Conservation (phyloP, 495 filamentous ascomycete genomes). For the Neurospora sp. region DNA sequence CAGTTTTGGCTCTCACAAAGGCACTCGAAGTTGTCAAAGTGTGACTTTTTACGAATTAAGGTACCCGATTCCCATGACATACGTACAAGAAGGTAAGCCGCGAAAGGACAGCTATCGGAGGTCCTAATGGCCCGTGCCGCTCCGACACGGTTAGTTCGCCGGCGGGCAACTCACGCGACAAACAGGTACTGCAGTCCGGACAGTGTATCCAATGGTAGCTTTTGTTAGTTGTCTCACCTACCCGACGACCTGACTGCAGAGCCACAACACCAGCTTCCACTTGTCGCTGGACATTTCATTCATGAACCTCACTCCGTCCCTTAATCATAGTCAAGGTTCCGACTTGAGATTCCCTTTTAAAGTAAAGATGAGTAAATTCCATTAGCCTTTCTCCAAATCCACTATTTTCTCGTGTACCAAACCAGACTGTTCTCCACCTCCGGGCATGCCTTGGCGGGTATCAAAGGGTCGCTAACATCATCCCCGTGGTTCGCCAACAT, state of each 20-base stretch:
- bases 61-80: too few species aligned
- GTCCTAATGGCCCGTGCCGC: background rate
- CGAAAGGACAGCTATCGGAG: background rate
- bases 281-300: background rate
- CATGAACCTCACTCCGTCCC: background rate
- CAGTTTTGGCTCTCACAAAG: background rate
- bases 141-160: background rate
- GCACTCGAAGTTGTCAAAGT: background rate
- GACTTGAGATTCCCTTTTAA: background rate
- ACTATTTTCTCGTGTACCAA: background rate
- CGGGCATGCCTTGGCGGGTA: background rate
- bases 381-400: background rate
- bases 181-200: background rate
- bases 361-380: background rate
- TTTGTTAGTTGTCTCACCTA: background rate
- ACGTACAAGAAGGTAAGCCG: background rate
- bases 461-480: background rate
- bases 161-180: background rate
- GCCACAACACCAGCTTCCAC: background rate
- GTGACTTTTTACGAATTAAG: background rate
- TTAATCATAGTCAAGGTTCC: background rate
- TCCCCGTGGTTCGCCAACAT: background rate
- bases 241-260: background rate
- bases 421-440: background rate
- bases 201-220: background rate